A percentile compares a stretch with the other conserved stretches of the same genome.
phyloP scores from a whole-genome alignment of 2,329 filamentous ascomycete genomes.

The Hypoxylon rubiginosum region DNA sequence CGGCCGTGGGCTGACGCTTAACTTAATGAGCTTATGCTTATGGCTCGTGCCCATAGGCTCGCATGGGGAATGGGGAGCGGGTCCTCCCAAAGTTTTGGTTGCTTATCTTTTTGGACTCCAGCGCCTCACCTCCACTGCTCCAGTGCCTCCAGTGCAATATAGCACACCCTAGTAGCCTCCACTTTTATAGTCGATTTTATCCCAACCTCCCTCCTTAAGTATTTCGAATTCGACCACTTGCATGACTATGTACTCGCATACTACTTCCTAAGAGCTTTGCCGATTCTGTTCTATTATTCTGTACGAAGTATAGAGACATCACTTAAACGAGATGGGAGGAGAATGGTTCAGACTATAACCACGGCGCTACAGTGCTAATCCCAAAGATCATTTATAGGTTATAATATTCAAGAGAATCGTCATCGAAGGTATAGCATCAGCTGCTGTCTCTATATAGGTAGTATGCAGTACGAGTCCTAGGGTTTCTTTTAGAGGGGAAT shows the following conservation, averaged over 20 bases:
- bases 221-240: slow-evolving; percentile 19
- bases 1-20: slow-evolving; percentile 10
- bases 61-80: background rate
- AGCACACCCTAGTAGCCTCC: slow-evolving; percentile 5
- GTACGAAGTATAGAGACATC: background rate
- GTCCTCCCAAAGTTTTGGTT: background rate
- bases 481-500: background rate
- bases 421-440: background rate
- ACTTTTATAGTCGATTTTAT: slow-evolving; percentile 24
- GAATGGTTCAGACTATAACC: background rate
- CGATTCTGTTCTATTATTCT: background rate
- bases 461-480: background rate
- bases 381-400: background rate
- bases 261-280: slow-evolving; percentile 5
- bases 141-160: background rate
- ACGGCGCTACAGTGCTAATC: background rate
- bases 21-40: too few species aligned
- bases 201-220: slow-evolving; percentile 1
- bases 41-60: too few species aligned
- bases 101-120: slow-evolving; percentile 21
- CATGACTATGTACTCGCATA: slow-evolving; percentile 12
- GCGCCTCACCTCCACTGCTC: background rate
- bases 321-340: background rate
- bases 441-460: background rate
- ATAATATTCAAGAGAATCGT: background rate